Base-by-base conservation (phyloP, 1,284 basidiomycete genomes). In the Pulveroboletus sp. region DNA sequence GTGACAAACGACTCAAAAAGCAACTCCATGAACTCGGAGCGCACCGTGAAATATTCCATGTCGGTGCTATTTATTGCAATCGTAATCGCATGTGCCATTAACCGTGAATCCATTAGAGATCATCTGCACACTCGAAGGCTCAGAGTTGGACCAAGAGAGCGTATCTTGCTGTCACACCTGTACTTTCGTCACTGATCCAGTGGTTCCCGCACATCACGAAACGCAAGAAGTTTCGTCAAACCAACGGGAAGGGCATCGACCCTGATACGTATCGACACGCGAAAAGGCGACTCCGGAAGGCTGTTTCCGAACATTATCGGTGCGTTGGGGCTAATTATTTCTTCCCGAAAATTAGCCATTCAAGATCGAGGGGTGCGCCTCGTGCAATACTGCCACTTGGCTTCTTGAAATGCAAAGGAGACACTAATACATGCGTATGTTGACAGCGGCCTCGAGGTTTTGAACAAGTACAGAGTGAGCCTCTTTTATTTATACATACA, bases 281-380 rank as follows among this genome's bases (percentile, higher is more conserved):
- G 36, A 93, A 91, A 74, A 89, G 86, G 71, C 86, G 86, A 64
- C 77, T 98, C 56, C 89, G 91, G 68, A 86, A 83, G 49, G 95
- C 94, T 1, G 83, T 94, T 4, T 63, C 89, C 54, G 95, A 97
- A 67, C 91, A 91, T 72, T 96, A 97, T 74, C 84, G 89, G 82
- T 89, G 71, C 46, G 69, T 70, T 57, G n/a, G 14, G 22, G 43
- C 17, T 11, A 18, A 7, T 29, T 3, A 7, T 33, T 15, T 62
- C 51, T 15, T 15, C 33, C 44, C 25, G 15, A 42, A 36, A 22
- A 42, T 44, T 45, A 12, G 15, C 22, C 40, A 8, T 45, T 28
- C 22, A n/a, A 39, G 28, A 22, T 29, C 1, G 25, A 17, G 39
- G 25, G 8, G 20, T 35, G 7, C 29, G 40, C 38, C 25, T 35